These are phyloP conservation scores for Annona squamosa DNA, from an alignment of 164 flowering plant genomes.

Conservation along the genomic window DNA sequence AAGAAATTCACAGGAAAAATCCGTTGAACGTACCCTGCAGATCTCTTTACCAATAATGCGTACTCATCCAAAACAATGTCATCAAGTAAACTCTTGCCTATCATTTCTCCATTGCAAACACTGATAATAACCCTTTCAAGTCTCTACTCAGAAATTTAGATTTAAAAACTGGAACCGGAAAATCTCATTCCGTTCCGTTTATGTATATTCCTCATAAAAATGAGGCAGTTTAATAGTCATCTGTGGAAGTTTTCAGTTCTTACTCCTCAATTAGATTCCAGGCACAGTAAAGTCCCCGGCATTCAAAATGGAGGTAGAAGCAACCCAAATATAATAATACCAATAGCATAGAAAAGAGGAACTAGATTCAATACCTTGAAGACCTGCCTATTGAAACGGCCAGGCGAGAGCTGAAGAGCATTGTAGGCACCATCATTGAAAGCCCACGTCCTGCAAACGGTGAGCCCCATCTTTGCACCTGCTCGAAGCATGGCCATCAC, in stretches of 20 bases:
- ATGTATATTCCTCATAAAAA: neutral
- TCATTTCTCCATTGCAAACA: neutral
- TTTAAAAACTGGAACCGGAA: neutral
- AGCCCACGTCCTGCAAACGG: constrained; percentile 70
- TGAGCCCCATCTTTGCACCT: constrained; percentile 56
- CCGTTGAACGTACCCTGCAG: neutral
- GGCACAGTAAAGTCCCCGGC: neutral
- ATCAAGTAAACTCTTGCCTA: neutral
- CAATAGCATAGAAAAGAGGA: too few species aligned
- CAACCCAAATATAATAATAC: neutral
- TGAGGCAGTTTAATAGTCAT: neutral
- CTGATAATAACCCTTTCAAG: neutral
- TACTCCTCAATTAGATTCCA: neutral
- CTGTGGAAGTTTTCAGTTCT: neutral
- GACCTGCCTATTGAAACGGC: constrained; percentile 40
- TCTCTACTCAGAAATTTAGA: neutral
- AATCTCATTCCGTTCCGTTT: neutral
- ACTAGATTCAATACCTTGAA: constrained; percentile 51
- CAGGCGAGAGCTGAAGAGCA: constrained; percentile 59
- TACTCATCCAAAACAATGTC: neutral
- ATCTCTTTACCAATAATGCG: neutral
- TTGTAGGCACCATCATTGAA: constrained; percentile 59
- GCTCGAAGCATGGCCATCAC: constrained; percentile 39
- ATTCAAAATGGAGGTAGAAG: neutral
- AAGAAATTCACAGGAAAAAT: neutral